Evolutionary conservation across 495 filamentous ascomycete species (phyloP).

Genomic region (Penicillium maclennaniae): DNA sequence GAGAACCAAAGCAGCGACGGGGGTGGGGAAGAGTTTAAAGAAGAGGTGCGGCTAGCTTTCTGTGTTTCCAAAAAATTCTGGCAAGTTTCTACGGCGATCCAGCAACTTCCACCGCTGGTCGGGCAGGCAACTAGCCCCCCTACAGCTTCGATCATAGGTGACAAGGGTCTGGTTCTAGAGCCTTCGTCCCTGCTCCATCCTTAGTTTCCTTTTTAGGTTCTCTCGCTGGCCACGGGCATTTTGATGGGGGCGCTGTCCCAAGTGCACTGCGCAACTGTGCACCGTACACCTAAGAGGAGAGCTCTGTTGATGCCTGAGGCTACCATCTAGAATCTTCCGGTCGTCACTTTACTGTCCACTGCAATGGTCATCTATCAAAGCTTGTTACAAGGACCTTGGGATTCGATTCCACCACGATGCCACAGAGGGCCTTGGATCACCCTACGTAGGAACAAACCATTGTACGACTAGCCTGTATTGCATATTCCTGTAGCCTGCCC

Average conservation of each 20-base stretch:
- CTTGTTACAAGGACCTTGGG: too few relatives aligned
- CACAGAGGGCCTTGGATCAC: too few relatives aligned
- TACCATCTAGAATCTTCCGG: conserved; percentile 16
- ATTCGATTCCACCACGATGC: too few relatives aligned
- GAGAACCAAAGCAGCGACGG: background rate
- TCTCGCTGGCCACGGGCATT: background rate
- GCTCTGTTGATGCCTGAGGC: conserved; percentile 10
- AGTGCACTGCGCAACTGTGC: background rate
- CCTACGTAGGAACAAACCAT: background rate
- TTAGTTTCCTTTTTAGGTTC: background rate
- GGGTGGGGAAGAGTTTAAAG: conserved; percentile 3
- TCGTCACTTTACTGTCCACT: background rate
- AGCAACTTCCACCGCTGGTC: conserved; percentile 42
- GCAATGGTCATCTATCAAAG: background rate
- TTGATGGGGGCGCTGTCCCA: background rate
- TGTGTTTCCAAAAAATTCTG: conserved; percentile 35
- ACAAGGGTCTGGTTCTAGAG: conserved; percentile 33
- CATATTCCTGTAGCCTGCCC: background rate
- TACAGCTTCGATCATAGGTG: background rate
- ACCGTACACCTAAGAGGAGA: conserved; percentile 6
- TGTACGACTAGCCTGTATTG: background rate
- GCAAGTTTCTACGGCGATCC: conserved; percentile 45
- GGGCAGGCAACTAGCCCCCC: conserved; percentile 19
- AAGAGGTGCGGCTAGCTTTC: conserved; percentile 22
- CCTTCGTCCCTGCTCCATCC: conserved; percentile 5